Base-by-base conservation (phyloP, 169 alveolate genomes). In the Blepharisma undulans region DNA sequence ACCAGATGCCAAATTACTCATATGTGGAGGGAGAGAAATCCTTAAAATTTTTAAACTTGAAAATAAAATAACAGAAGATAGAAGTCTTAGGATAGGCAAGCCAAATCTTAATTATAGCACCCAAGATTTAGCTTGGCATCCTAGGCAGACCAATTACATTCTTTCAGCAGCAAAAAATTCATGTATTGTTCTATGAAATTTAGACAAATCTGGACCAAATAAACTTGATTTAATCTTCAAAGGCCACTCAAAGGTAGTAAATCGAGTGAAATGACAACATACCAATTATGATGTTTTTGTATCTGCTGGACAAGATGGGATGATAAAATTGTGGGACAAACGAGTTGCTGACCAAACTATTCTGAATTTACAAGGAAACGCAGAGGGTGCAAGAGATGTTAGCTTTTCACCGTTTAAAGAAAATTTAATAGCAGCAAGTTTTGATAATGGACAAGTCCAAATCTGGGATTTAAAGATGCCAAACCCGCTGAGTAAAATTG, bases 121-220 rank as follows among this genome's bases (percentile, higher is more conserved):
- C n/a, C 80, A 60, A 7, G 90, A 86, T 36, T 29, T 86, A 60
- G 90, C 90, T 86, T 86, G 90, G 90, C 90, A 86, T 72, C 90
- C 82, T 25, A 72, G 34, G 6, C 84, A 72, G 27, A 7, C 80
- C 22, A 30, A 86, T n/a, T 66, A 82, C 19, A 25, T 86, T 27
- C 27, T 86, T 22, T 86, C 90, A n/a, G 90, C 90, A 61, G 84
- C 90, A 27, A 86, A 27, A 72, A 86, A 86, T 14, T 66, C 90
- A 27, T 27, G 59, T 66, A 72, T 86, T 21, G 82, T 86, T 22
- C 82, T 86, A 19, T 86, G 90, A 84, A 86, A 86, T 36, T 32
- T 86, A 71, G 30, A n/a, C 22, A 60, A 72, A 60, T 22, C 82
- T 29, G 82, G 90, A 4, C 29, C 48, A 4, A 71, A 71, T 27